phyloP scores from a whole-genome alignment of 257 asterid species.

The Solanum etuberosum region DNA sequence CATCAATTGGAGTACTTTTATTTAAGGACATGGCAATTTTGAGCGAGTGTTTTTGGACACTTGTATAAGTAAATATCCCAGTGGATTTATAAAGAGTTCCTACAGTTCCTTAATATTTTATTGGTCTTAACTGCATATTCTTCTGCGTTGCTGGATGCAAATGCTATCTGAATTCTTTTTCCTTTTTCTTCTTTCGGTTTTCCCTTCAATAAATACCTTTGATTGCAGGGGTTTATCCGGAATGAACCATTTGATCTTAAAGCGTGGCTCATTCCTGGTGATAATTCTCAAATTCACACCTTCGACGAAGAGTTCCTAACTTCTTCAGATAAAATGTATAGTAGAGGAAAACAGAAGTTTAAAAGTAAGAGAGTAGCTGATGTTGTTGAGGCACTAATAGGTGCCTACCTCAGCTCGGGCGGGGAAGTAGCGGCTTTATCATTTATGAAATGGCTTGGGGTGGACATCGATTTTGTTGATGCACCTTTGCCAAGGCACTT shows the following conservation, averaged over 20 bases:
- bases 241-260: conserved; percentile 65
- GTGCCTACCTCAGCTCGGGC: conserved; percentile 56
- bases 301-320: conserved; percentile 25
- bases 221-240: conserved; percentile 64
- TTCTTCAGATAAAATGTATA: conserved; percentile 21
- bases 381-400: conserved; percentile 75
- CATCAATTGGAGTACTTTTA: not conserved
- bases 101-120: not conserved
- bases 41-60: not conserved
- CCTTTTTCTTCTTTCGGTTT: not conserved
- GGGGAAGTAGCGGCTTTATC: conserved; percentile 62
- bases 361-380: conserved; percentile 63
- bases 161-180: not conserved
- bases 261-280: conserved; percentile 66
- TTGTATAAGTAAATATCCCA: not conserved
- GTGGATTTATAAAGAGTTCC: not conserved
- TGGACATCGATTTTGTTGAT: conserved; percentile 23
- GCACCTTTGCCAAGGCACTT: conserved; percentile 33
- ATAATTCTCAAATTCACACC: conserved; percentile 7
- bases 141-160: conserved; percentile 18
- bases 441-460: conserved; percentile 72
- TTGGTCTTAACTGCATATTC: not conserved
- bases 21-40: not conserved
- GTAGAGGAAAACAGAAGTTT: conserved; percentile 16
- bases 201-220: conserved; percentile 2